Conservation (phyloP, 768 basidiomycete species). For the Termitomyces sp. region DNA sequence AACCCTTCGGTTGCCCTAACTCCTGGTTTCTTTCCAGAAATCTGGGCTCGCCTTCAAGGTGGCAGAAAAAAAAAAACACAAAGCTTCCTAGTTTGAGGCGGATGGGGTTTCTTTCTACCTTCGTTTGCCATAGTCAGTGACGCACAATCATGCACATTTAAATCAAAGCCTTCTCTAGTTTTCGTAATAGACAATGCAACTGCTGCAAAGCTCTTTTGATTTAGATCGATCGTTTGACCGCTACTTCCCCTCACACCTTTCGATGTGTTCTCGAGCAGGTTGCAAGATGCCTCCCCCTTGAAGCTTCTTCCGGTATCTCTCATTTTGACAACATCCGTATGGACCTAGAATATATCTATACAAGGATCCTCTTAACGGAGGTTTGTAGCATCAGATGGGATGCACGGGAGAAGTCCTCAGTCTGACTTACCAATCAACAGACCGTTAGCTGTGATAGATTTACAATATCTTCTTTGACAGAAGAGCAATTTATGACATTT, state of each 20-base stretch:
- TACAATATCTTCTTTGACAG: slow-evolving; percentile 49
- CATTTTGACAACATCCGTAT: slow-evolving; percentile 49
- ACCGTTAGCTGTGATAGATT: slow-evolving; percentile 39
- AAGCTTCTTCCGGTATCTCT: slow-evolving; percentile 48
- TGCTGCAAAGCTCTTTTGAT: background rate
- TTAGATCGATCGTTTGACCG: background rate
- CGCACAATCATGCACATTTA: slow-evolving; percentile 16
- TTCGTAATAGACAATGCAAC: background rate
- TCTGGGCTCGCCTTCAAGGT: slow-evolving; percentile 9
- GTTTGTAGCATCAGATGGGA: slow-evolving; percentile 8
- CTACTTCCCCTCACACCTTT: no score
- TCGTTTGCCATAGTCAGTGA: slow-evolving; percentile 58
- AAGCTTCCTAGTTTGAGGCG: slow-evolving; percentile 71
- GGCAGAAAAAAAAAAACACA: slow-evolving; percentile 25
- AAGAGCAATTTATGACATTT: slow-evolving; percentile 29
- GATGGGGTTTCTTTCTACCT: slow-evolving; percentile 43
- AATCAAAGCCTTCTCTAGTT: background rate
- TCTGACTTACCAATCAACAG: slow-evolving; percentile 24
- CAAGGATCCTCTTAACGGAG: background rate
- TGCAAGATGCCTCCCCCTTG: slow-evolving; percentile 2
- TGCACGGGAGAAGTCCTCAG: slow-evolving; percentile 50
- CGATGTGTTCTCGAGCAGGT: background rate
- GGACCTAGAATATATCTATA: slow-evolving; percentile 24
- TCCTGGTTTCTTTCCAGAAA: slow-evolving; percentile 2
- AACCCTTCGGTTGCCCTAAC: background rate